Conservation (phyloP, 371 early-diverging fungal genomes). For the Circinella minor region DNA sequence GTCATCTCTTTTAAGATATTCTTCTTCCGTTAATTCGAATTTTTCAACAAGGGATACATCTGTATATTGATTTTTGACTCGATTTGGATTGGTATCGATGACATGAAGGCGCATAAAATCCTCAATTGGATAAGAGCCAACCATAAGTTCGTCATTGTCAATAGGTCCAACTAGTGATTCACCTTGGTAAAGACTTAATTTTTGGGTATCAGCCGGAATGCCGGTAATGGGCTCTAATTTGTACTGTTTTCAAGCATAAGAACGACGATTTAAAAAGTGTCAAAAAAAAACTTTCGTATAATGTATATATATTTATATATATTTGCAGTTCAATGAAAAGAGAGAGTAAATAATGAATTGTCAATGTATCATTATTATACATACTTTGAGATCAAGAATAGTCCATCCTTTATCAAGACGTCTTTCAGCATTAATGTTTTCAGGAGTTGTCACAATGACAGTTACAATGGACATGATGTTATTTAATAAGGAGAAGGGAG, state of each 20-base stretch:
- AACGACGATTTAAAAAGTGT: too few species aligned
- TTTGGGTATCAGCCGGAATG: slow-evolving; percentile 73
- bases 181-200: slow-evolving; percentile 64
- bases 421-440: slow-evolving; percentile 75
- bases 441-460: slow-evolving; percentile 70
- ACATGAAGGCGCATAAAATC: slow-evolving; percentile 79
- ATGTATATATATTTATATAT: too few species aligned
- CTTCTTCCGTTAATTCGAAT: slow-evolving; percentile 86
- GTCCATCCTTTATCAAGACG: slow-evolving; percentile 80
- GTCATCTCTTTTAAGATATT: slow-evolving; percentile 83
- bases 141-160: slow-evolving; percentile 73
- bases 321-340: too few species aligned
- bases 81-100: slow-evolving; percentile 73
- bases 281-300: background rate
- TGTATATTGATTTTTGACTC: slow-evolving; percentile 73
- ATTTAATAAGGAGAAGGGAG: background rate
- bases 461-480: slow-evolving; percentile 69
- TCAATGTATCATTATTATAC: too few species aligned
- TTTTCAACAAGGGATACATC: slow-evolving; percentile 92
- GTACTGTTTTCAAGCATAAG: slow-evolving; percentile 38
- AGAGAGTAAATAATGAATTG: too few species aligned
- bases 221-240: slow-evolving; percentile 94
- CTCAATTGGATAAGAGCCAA: slow-evolving; percentile 87
- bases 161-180: slow-evolving; percentile 62
- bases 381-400: slow-evolving; percentile 75